Conservation (phyloP, 1,139 yeast genomes). For the Protomyces inundatus region DNA sequence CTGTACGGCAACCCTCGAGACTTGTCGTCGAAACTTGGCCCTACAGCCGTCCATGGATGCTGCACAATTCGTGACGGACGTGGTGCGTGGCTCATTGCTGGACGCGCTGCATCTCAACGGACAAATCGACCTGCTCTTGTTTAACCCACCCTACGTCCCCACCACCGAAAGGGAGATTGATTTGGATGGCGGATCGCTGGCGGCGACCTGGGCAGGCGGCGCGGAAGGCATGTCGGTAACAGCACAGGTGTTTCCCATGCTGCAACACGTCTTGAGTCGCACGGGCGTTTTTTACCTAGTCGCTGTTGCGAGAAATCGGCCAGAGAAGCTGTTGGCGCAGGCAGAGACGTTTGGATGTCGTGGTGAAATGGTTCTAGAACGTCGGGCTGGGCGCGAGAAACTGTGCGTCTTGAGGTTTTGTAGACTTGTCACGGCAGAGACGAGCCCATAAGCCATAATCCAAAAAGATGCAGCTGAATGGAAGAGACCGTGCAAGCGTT, state of each 20-base stretch:
- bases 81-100: conserved; percentile 19
- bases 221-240: conserved; percentile 28
- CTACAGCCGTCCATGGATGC: background rate
- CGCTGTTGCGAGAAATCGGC: conserved; percentile 28
- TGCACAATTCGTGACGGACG: conserved; percentile 1
- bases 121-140: conserved; percentile 26
- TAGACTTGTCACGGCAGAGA: background rate
- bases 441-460: too few species aligned
- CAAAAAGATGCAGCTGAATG: too few species aligned
- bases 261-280: conserved; percentile 9
- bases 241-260: background rate
- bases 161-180: conserved; percentile 25
- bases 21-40: conserved; percentile 3
- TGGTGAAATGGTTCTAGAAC: conserved; percentile 13
- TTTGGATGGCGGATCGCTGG: conserved; percentile 9
- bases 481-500: too few species aligned
- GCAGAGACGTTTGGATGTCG: conserved; percentile 4
- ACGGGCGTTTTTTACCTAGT: conserved; percentile 28
- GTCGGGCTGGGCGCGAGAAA: conserved; percentile 28
- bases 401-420: conserved; percentile 25
- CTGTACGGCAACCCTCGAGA: conserved; percentile 23
- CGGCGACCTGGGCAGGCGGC: conserved; percentile 30
- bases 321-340: conserved; percentile 10
- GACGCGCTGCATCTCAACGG: conserved; percentile 12
- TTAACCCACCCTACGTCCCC: conserved; percentile 31